Evolutionary conservation across 192 early-diverging fungal genomes (phyloP).

Genomic region (Martensiomyces pterosporus): DNA sequence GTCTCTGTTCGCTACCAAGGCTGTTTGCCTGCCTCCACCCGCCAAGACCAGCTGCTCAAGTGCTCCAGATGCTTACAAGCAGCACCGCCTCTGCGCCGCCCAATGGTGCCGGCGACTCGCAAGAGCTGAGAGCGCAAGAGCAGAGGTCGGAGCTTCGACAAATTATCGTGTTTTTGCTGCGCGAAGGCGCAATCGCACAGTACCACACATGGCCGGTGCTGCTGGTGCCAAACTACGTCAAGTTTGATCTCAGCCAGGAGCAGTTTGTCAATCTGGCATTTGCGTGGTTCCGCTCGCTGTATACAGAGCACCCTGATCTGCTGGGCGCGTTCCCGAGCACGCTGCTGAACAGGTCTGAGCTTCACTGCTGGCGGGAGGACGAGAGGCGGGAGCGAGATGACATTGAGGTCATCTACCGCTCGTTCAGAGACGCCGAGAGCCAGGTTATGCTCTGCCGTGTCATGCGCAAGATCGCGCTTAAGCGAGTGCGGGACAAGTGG

Average conservation of each 20-base stretch:
- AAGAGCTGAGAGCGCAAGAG: conserved; percentile 51
- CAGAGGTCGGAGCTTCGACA: conserved; percentile 70
- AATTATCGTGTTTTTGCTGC: conserved; percentile 73
- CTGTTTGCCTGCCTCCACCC: conserved; percentile 36
- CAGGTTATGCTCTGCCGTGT: conserved; percentile 32
- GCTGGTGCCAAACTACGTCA: conserved; percentile 60
- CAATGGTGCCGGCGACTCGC: conserved; percentile 53
- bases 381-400: conserved; percentile 27
- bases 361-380: conserved; percentile 29
- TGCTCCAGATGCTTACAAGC: conserved; percentile 23
- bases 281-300: conserved; percentile 39
- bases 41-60: conserved; percentile 31
- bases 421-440: conserved; percentile 28
- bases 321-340: conserved; percentile 39
- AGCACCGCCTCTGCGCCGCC: conserved; percentile 37
- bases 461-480: conserved; percentile 45
- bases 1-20: conserved; percentile 26
- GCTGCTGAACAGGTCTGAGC: conserved; percentile 29
- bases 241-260: conserved; percentile 38
- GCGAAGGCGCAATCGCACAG: conserved; percentile 73
- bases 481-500: conserved; percentile 28
- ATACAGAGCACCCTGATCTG: conserved; percentile 43
- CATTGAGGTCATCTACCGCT: conserved; percentile 12
- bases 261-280: conserved; percentile 38
- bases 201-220: conserved; percentile 74